Evolutionary conservation across 352 stramenopile species (phyloP), one percentile per base, ranked within the genome.

Genomic region (Phytophthora pluvialis): DNA sequence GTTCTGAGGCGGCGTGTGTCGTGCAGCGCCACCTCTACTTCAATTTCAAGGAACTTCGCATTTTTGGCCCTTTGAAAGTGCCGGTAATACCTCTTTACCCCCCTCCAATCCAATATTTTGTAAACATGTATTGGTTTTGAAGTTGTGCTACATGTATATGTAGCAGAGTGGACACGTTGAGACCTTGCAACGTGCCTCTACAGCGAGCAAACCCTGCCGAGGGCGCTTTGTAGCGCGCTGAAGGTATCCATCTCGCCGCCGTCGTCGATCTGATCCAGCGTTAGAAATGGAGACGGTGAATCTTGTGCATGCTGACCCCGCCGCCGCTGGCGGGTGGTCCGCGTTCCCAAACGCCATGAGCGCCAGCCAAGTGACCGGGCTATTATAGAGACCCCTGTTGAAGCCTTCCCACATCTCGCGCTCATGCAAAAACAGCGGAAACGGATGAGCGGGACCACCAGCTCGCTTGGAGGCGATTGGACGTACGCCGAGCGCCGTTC

Each of bases 241-340:
- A 39, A 42, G 48, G 8, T 40, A 40, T 40, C 32, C 53, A 61
- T 5, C 40, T 45, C 32, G 10, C 32, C 25, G 26, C n/a, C 13
- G 36, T n/a, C 21, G 21, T 21, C 25, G 50, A 47, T 58, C 60
- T 68, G 51, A 28, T 62, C 35, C 18, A 58, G 13, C 28, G n/a
- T 54, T 57, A 55, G 44, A 40, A 68, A 58, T n/a, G 38, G 52
- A 7, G 26, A n/a, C n/a, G 52, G 36, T 49, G 35, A 56, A 55
- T 45, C 33, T 43, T 51, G 45, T 16, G 29, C 25, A 33, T 46
- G 15, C 28, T 53, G 18, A 53, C 15, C 29, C 29, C 26, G 26
- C 13, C 16, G 10, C 18, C 12, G 16, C 36, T 67, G 60, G 51
- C 33, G 40, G 44, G 42, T 15, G 35, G 29, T 48, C 36, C 51